These are phyloP conservation scores for Fusarium sp. DNA, from an alignment of 2,329 filamentous ascomycete genomes.

Conservation along the genomic window DNA sequence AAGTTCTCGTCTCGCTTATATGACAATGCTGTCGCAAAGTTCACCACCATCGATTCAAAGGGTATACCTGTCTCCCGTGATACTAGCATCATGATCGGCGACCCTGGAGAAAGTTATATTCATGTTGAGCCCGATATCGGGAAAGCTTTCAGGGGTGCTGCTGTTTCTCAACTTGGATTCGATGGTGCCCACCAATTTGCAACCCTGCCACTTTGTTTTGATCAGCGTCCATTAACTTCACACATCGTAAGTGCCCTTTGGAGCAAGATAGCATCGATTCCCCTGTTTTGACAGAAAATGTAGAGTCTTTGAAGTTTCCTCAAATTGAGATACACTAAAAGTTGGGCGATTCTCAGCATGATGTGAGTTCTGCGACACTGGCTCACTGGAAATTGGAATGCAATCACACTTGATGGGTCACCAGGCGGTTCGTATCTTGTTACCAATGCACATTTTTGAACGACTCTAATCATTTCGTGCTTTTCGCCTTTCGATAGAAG, in stretches of 20 bases:
- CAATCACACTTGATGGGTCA: not conserved
- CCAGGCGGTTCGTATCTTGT: not conserved
- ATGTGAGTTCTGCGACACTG: not conserved
- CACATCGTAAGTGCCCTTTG: not conserved
- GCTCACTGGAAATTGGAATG: not conserved
- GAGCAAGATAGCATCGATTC: not conserved
- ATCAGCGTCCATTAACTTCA: not conserved
- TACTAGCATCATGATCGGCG: not conserved
- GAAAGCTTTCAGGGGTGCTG: not conserved
- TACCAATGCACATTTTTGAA: not conserved
- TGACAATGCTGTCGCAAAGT: not conserved
- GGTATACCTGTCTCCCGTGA: not conserved
- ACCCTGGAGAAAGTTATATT: not conserved
- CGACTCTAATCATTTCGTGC: not conserved
- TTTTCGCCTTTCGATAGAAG: not conserved
- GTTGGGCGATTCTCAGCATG: not conserved
- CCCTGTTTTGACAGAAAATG: not conserved
- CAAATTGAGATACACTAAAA: not conserved
- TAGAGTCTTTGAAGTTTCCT: not conserved
- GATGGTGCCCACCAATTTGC: rapidly evolving
- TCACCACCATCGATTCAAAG: not conserved
- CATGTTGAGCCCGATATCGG: not conserved
- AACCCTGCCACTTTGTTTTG: not conserved
- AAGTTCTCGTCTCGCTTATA: not conserved
- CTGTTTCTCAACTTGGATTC: not conserved